These are phyloP conservation scores for Candida corydali DNA, from an alignment of 805 yeast species.

Conservation along the genomic window DNA sequence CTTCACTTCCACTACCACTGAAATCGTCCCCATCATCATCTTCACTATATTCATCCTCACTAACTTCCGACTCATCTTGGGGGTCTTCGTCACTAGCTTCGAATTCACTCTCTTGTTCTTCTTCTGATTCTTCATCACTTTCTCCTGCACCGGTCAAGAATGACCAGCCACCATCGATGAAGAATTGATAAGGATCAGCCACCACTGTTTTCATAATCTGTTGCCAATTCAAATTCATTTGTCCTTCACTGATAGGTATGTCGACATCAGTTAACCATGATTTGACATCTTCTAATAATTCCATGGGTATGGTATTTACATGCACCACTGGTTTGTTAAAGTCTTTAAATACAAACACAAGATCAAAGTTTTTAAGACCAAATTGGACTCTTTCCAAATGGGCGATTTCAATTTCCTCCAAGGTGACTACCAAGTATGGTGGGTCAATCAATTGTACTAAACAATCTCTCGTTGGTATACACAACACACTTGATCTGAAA, in stretches of 20 bases:
- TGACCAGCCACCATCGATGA: constrained; percentile 92
- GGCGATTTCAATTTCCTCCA: constrained; percentile 90
- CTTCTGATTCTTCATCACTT: constrained; percentile 58
- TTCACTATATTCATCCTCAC: constrained; percentile 43
- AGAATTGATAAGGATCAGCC: constrained; percentile 92
- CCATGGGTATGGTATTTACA: constrained; percentile 92
- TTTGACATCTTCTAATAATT: constrained; percentile 83
- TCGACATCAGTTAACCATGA: constrained; percentile 98
- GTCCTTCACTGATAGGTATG: constrained; percentile 90
- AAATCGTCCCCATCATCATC: constrained; percentile 36
- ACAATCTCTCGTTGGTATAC: constrained; percentile 98
- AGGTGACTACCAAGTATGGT: constrained; percentile 87
- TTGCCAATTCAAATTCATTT: constrained; percentile 92
- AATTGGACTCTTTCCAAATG: constrained; percentile 96
- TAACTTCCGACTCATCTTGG: constrained; percentile 57
- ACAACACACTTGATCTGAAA: constrained; percentile 84
- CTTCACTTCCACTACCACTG: constrained; percentile 31
- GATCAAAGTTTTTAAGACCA: constrained; percentile 92
- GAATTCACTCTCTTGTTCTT: constrained; percentile 67
- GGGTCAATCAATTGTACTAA: constrained; percentile 90
- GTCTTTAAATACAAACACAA: constrained; percentile 95
- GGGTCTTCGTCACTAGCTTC: constrained; percentile 61
- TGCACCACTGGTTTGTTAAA: constrained; percentile 84
- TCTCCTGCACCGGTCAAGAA: constrained; percentile 88
- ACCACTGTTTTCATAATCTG: constrained; percentile 91